Evolutionary conservation across 495 filamentous ascomycete genomes (phyloP).

Genomic region (Penicillium angulare): DNA sequence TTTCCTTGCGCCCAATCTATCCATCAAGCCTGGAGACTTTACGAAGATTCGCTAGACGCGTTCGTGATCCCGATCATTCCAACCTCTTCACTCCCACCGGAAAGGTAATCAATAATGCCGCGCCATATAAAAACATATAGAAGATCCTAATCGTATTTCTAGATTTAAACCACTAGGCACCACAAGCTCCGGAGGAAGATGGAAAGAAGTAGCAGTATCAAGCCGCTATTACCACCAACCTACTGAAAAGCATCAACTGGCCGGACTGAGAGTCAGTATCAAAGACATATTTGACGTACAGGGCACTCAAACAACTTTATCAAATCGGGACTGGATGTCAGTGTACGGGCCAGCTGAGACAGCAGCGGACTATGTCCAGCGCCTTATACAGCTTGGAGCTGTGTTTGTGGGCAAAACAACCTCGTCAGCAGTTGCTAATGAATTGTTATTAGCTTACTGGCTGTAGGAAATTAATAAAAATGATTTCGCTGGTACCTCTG

Average conservation of each 20-base stretch:
- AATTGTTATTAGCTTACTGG: no score
- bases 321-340: conserved; percentile 18
- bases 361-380: conserved; percentile 4
- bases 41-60: background rate
- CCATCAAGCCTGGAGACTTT: conserved; percentile 1
- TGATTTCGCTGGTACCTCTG: no score
- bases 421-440: no score
- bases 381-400: conserved; percentile 28
- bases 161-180: background rate
- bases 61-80: background rate
- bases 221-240: conserved; percentile 18
- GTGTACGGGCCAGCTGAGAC: conserved; percentile 10
- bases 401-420: conserved; percentile 35
- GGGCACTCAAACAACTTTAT: conserved; percentile 21
- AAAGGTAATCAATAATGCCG: background rate
- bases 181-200: background rate
- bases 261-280: conserved; percentile 28
- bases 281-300: conserved; percentile 31
- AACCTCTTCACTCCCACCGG: background rate
- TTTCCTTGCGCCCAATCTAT: no score
- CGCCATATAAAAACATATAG: background rate
- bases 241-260: conserved; percentile 14
- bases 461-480: no score
- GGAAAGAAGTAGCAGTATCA: conserved; percentile 17
- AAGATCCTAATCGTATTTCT: background rate